Evolutionary conservation across 148 eudicot genomes (phyloP).

Genomic region (Pouteria glomerata): DNA sequence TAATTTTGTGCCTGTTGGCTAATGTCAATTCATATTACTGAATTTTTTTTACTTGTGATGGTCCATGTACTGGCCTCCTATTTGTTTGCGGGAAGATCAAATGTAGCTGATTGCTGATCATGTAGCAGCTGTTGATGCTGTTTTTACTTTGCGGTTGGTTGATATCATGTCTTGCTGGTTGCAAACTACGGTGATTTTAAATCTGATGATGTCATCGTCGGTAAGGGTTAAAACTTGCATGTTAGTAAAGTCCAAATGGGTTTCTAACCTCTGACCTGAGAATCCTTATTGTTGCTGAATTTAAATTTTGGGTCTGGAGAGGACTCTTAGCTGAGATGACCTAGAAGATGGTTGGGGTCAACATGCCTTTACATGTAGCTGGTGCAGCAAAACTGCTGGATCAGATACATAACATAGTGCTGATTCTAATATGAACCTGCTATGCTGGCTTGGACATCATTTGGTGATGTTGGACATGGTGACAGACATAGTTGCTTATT

Average conservation of each 20-base stretch:
- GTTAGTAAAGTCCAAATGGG: conserved; percentile 14
- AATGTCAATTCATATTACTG: background rate
- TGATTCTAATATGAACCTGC: conserved; percentile 2
- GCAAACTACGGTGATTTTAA: conserved; percentile 9
- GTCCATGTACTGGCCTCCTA: conserved; percentile 27
- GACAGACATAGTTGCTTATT: conserved; percentile 13
- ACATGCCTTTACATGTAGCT: conserved; percentile 9
- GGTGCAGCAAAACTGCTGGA: conserved; percentile 22
- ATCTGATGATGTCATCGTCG: conserved; percentile 17
- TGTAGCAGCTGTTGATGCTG: conserved; percentile 45
- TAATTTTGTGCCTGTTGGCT: background rate
- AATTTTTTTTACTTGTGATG: conserved; percentile 24
- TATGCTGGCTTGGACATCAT: conserved; percentile 20
- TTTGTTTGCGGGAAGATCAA: conserved; percentile 17
- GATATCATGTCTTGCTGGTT: conserved; percentile 30
- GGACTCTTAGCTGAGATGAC: conserved; percentile 25
- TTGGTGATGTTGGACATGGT: conserved; percentile 38
- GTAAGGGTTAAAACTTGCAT: conserved; percentile 28
- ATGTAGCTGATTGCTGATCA: conserved; percentile 27
- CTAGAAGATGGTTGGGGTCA: conserved; percentile 18
- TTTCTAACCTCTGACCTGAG: conserved; percentile 14
- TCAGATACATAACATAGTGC: background rate
- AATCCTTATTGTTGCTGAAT: conserved; percentile 11
- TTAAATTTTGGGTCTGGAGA: conserved; percentile 6
- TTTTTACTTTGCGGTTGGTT: conserved; percentile 28